phyloP scores from a whole-genome alignment of 2,329 filamentous ascomycete genomes.

The Cadophora gregata region DNA sequence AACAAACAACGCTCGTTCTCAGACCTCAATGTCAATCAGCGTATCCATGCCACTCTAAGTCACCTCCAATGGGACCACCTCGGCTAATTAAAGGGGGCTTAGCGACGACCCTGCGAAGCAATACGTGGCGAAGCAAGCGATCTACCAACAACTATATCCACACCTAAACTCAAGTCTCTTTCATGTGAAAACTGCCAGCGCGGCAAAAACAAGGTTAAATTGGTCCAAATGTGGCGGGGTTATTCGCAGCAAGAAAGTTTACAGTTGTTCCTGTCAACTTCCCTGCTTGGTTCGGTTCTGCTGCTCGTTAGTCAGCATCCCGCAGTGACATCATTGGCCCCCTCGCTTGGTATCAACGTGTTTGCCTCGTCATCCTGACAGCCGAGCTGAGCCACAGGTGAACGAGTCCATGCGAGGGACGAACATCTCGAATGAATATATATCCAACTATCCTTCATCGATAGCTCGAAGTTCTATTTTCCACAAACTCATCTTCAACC shows the following conservation, averaged over 20 bases:
- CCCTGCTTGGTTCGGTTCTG: background rate
- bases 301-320: background rate
- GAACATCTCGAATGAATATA: background rate
- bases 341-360: background rate
- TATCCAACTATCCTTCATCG: slow-evolving; percentile 1
- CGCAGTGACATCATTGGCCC: slow-evolving; percentile 7
- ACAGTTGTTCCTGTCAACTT: background rate
- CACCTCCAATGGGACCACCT: background rate
- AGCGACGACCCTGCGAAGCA: slow-evolving; percentile 2
- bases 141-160: background rate
- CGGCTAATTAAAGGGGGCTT: slow-evolving; percentile 5
- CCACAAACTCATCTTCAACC: background rate
- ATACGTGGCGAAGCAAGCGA: background rate
- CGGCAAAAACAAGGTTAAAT: slow-evolving; percentile 8
- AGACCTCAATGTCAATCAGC: too few relatives aligned
- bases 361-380: slow-evolving; percentile 11
- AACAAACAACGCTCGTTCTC: too few relatives aligned
- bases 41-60: too few relatives aligned
- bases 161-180: background rate
- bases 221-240: background rate
- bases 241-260: background rate
- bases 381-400: slow-evolving; percentile 3
- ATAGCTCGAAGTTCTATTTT: background rate
- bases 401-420: background rate
- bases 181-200: background rate